phyloP scores from a whole-genome alignment of 352 stramenopile species.

The Blastocystis hominis region DNA sequence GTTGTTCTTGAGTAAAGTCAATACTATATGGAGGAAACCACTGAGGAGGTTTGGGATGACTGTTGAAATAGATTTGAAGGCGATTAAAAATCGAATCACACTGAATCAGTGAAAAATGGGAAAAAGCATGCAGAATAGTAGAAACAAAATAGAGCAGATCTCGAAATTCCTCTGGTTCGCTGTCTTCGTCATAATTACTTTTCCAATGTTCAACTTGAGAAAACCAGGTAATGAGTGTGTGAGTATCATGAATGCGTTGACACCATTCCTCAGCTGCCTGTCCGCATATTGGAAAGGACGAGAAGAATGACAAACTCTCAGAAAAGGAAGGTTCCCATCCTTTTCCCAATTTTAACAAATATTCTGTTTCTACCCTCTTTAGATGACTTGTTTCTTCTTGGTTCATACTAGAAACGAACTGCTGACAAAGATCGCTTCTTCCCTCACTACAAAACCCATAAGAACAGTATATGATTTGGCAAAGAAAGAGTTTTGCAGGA shows the following conservation, averaged over 20 bases:
- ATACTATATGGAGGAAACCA: slow-evolving; percentile 3
- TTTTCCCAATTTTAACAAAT: not conserved
- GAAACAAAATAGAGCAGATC: not conserved
- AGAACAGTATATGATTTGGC: not conserved
- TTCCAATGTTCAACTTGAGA: not conserved
- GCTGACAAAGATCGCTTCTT: not conserved
- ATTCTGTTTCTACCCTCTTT: not conserved
- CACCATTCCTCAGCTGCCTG: not conserved
- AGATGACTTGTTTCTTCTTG: not conserved
- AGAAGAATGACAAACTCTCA: not conserved
- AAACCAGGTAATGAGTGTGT: slow-evolving; percentile 6
- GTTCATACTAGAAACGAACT: not conserved
- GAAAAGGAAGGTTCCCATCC: slow-evolving; percentile 3
- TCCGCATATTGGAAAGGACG: not conserved
- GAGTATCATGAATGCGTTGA: not conserved
- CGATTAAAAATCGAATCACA: not conserved
- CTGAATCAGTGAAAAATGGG: not conserved
- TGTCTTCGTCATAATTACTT: not conserved
- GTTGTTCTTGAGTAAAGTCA: slow-evolving; percentile 3
- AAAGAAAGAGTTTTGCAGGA: slow-evolving; percentile 24
- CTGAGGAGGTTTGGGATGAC: not conserved
- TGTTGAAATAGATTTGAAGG: not conserved
- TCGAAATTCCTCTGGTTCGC: not conserved
- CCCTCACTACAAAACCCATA: not conserved
- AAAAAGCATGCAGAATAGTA: not conserved